A percentile compares a stretch with the other conserved stretches of the same genome.
phyloP scores from a whole-genome alignment of 768 basidiomycete genomes.

The Boletus insuetus region DNA sequence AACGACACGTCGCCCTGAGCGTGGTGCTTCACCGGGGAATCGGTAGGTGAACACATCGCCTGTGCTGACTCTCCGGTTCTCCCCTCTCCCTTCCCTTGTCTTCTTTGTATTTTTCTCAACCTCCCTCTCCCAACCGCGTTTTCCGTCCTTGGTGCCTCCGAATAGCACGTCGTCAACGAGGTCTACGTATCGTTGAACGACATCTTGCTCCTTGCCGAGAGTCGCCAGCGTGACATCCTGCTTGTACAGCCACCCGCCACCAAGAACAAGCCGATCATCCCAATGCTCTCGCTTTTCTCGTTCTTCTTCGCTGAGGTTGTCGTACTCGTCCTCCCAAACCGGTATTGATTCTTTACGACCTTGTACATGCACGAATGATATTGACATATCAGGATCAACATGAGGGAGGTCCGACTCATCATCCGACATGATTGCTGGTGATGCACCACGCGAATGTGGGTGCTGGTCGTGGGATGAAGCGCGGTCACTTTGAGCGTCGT shows the following conservation, averaged over 20 bases:
- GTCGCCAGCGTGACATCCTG: constrained; percentile 58
- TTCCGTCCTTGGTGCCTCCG: constrained; percentile 48
- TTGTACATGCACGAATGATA: constrained; percentile 69
- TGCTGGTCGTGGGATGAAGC: constrained; percentile 40
- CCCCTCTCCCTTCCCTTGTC: constrained; percentile 37
- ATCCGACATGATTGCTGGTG: constrained; percentile 43
- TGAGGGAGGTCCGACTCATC: constrained; percentile 30
- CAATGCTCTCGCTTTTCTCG: constrained; percentile 65
- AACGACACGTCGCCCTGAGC: constrained; percentile 47
- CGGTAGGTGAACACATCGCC: constrained; percentile 29
- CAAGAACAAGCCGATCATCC: constrained; percentile 79
- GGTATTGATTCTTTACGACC: constrained; percentile 64
- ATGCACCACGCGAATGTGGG: constrained; percentile 41
- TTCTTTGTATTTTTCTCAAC: constrained; percentile 45
- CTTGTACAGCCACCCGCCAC: constrained; percentile 79
- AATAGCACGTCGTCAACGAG: constrained; percentile 82
- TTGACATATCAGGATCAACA: constrained; percentile 56
- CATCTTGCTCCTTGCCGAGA: constrained; percentile 53
- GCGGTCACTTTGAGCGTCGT: constrained; percentile 75
- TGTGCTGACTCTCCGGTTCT: constrained; percentile 33
- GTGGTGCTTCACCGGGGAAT: constrained; percentile 17
- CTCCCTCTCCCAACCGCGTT: constrained; percentile 48
- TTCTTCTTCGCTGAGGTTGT: constrained; percentile 46
- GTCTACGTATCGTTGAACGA: constrained; percentile 63
- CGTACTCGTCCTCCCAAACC: constrained; percentile 79